Base-by-base conservation (phyloP, 768 basidiomycete species). In the Suillus occidentalis region DNA sequence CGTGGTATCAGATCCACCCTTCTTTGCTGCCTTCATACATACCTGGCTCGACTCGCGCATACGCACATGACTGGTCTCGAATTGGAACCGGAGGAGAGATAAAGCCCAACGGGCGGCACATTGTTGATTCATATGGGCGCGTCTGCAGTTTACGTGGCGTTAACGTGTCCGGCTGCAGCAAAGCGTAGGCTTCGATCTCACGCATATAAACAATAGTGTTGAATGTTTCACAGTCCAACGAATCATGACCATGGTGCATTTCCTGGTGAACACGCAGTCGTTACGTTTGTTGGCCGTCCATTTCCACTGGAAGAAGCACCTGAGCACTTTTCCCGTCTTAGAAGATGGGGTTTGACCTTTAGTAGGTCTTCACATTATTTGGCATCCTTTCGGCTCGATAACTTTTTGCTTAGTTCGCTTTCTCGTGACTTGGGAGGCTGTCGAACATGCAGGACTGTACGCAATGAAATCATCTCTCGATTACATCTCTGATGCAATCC, bases 361-460 rank as follows among this genome's bases (percentile, higher is more conserved):
- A 81, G 95, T 95, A 69, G 25, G 90, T 82, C 1, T 7, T 36
- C 25, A 25, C 20, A 13, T 14, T 6, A 37, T 62, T 10, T n/a
- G 60, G 20, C 10, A 40, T 10, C 31, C 34, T 50, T 57, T 5
- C 52, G n/a, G 47, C 4, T 45, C 63, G 7, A 65, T 61, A 8
- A 43, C 28, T 16, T 20, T 9, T 60, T 37, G 28, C 22, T 62
- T 62, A 95, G 94, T 97, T 61, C 85, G 96, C 47, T 94, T 99
- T 70, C 87, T 96, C 34, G 87, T 99, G 5, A 96, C 97, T 1
- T 99, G 97, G 97, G 97, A 99, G 74, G 94, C 97, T 0, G 83
- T 99, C 18, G 97, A 98, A 73, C 97, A 99, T 73, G 87, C 84
- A 65, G 97, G 94, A 69, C 92, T 88, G 95, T 96, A 78, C 68